A percentile compares a stretch with the other conserved stretches of the same genome.
phyloP scores from a whole-genome alignment of 2,329 filamentous ascomycete species.

The Lecanicillium sp. region DNA sequence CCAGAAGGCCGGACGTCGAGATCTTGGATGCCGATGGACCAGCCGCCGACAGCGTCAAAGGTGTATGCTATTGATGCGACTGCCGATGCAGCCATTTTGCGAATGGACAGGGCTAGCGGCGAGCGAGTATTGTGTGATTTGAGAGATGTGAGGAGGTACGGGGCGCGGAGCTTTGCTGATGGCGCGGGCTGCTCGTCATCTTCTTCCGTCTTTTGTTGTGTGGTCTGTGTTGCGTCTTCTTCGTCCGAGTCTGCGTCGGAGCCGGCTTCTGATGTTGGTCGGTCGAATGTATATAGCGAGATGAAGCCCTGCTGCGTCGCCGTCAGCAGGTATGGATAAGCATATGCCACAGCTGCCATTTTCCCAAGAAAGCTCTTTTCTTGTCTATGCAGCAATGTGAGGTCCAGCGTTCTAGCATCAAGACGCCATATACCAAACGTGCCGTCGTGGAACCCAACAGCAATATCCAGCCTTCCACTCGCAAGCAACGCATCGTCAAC shows the following conservation, averaged over 20 bases:
- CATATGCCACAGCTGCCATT: constrained; percentile 62
- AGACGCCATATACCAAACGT: constrained; percentile 63
- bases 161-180: constrained; percentile 15
- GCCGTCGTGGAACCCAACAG: constrained; percentile 64
- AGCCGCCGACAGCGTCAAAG: constrained; percentile 68
- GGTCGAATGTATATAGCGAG: constrained; percentile 63
- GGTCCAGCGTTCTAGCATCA: constrained; percentile 29
- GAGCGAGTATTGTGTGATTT: constrained; percentile 71
- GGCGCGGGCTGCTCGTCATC: constrained; percentile 8
- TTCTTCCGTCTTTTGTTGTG: neutral
- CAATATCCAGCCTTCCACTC: constrained; percentile 45
- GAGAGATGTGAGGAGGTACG: constrained; percentile 61
- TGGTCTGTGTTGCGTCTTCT: neutral
- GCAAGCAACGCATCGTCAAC: constrained; percentile 46
- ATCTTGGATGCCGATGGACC: constrained; percentile 90
- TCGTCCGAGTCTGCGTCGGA: constrained; percentile 5
- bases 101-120: constrained; percentile 75
- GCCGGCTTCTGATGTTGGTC: constrained; percentile 8
- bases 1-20: constrained; percentile 49
- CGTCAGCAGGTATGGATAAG: constrained; percentile 68
- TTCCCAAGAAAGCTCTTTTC: constrained; percentile 53
- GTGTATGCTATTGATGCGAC: constrained; percentile 85
- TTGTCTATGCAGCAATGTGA: constrained; percentile 50
- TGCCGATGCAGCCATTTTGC: constrained; percentile 53
- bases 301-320: constrained; percentile 68